Evolutionary conservation across 2,329 filamentous ascomycete genomes (phyloP).

Genomic region (Fusarium decemcellulare): DNA sequence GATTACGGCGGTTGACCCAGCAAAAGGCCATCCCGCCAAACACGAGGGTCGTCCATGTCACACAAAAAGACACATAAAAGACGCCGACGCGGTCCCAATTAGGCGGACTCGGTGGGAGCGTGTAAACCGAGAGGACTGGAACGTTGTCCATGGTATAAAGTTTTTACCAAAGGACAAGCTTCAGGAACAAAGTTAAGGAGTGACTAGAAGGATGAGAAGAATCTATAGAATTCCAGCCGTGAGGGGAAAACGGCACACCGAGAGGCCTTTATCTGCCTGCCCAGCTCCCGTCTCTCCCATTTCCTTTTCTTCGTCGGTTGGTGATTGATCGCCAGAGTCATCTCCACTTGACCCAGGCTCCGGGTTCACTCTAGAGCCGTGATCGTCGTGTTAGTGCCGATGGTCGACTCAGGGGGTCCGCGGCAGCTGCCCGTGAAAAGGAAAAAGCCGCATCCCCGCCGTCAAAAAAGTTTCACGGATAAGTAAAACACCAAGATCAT

Average conservation of each 20-base stretch:
- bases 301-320: neutral
- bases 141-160: conserved; percentile 10
- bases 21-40: conserved; percentile 56
- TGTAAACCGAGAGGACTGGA: conserved; percentile 12
- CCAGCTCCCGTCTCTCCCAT: neutral
- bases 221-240: neutral
- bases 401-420: neutral
- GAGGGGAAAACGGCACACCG: neutral
- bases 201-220: neutral
- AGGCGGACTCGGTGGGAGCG: conserved; percentile 9
- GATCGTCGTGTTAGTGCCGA: neutral
- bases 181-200: neutral
- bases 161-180: neutral
- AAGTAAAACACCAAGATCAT: too few species aligned
- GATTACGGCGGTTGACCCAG: conserved; percentile 52
- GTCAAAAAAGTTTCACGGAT: neutral
- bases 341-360: neutral
- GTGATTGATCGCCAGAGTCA: neutral
- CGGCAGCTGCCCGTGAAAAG: neutral
- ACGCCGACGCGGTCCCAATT: conserved; percentile 15
- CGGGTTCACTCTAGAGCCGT: neutral
- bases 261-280: neutral
- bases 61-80: conserved; percentile 19
- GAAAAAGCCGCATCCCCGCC: neutral
- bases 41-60: conserved; percentile 16